Percentiles rank a stretch among this genome's conserved stretches.
Conservation (phyloP, 768 basidiomycete species). For the Pleurotus platypus region DNA sequence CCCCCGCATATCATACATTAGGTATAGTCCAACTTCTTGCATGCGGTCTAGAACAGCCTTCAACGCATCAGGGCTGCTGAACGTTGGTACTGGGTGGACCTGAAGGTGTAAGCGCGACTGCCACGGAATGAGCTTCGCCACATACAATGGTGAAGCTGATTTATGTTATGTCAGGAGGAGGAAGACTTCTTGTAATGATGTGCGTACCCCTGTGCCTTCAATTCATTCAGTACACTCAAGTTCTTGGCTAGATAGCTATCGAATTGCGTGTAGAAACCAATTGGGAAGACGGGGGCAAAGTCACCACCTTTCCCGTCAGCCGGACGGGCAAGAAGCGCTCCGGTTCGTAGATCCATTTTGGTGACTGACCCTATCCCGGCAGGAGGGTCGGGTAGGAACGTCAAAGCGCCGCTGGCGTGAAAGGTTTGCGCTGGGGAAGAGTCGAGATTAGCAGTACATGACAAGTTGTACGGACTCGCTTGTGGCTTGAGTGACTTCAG, state of each 20-base stretch:
- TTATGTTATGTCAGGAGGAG: background rate
- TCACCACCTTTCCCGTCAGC: constrained; percentile 44
- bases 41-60: constrained; percentile 62
- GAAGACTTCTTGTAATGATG: background rate
- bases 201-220: constrained; percentile 55
- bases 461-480: constrained; percentile 30
- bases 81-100: constrained; percentile 73
- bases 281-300: constrained; percentile 60
- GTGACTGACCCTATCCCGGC: constrained; percentile 51
- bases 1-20: constrained; percentile 84
- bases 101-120: constrained; percentile 28
- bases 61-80: constrained; percentile 54
- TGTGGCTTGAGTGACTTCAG: constrained; percentile 42
- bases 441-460: constrained; percentile 34
- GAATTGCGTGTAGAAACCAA: constrained; percentile 72
- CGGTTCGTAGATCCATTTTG: constrained; percentile 60
- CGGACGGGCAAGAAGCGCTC: constrained; percentile 49
- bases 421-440: constrained; percentile 34
- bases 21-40: constrained; percentile 64
- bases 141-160: constrained; percentile 38
- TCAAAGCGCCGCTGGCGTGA: constrained; percentile 38
- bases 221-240: constrained; percentile 46
- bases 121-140: constrained; percentile 9
- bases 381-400: constrained; percentile 46
- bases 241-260: constrained; percentile 51